Percentiles rank a stretch among this genome's conserved stretches.
Evolutionary conservation across 371 early-diverging fungal genomes (phyloP).

Genomic region (Coemansia sp.): DNA sequence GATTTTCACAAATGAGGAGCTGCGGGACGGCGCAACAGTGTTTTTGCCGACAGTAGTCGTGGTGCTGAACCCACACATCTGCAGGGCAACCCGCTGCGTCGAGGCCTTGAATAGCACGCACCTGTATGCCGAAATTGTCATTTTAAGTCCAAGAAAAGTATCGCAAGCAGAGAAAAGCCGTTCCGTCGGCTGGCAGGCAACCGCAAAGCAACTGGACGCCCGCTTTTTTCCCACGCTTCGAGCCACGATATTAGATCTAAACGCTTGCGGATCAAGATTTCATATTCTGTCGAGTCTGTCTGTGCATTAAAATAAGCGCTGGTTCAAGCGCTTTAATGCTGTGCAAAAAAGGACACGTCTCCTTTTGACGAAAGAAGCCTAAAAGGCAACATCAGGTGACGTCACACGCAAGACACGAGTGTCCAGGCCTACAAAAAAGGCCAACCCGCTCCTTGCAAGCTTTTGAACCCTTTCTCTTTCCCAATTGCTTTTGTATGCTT

Average conservation of each 20-base stretch:
- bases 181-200: background rate
- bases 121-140: background rate
- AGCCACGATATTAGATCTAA: too few species aligned
- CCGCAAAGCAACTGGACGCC: background rate
- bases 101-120: background rate
- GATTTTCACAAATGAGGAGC: constrained; percentile 42
- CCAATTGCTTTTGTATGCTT: background rate
- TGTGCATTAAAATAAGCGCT: too few species aligned
- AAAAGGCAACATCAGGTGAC: background rate
- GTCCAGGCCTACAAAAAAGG: background rate
- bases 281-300: background rate
- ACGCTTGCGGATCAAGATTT: background rate
- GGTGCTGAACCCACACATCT: constrained; percentile 11
- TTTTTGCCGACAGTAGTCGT: constrained; percentile 6
- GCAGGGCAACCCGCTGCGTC: background rate
- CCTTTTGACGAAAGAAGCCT: background rate
- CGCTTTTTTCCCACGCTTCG: constrained; percentile 7
- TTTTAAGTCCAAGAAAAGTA: background rate
- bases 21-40: background rate
- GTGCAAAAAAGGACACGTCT: background rate
- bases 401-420: background rate
- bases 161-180: background rate
- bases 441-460: too few species aligned
- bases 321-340: too few species aligned
- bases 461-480: constrained; percentile 1